Base-by-base conservation (phyloP, 202 grass and related monocot species). In the Carex sylvatica region DNA sequence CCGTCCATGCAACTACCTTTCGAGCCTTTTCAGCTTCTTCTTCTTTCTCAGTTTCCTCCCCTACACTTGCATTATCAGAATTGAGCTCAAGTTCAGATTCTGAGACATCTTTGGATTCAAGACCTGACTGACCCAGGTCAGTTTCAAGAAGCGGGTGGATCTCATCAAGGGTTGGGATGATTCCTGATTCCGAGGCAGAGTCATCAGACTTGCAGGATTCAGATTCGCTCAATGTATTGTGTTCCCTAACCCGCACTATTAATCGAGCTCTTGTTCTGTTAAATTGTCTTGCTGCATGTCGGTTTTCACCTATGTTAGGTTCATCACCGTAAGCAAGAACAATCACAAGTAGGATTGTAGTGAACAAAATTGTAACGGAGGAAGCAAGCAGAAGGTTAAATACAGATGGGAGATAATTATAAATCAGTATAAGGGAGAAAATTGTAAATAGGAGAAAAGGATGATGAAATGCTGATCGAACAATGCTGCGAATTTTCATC, bases 321-420 rank as follows among this genome's bases (percentile, higher is more conserved):
- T 98, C 92, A 75, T 98, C 92, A 75, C 92, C 87, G 16, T 87
- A 87, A 80, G 80, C 56, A 11, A 93, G 76, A 65, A 98, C 68
- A 12, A 91, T 68, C 74, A 88, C 95, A 65, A 98, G 92, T 20
- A 98, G 88, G 46, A 94, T 23, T 13, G 87, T 86, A 28, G 95
- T 86, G 52, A 90, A 93, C 60, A 91, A 16, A 68, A 98, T 88
- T 38, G 88, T 86, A 20, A 92, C 90, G 64, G 87, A 91, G 44
- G 87, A 86, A 68, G 33, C 77, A 5, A 89, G 36, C 13, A 94
- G 65, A 51, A 91, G 24, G 31, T 80, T 82, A 60, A 98, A 91
- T 67, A 93, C 85, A 62, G 82, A 75, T 30, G 93, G 91, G 44
- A 85, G 88, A 70, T 88, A 86, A 66, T 83, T 93, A 83, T 93